Conservation (phyloP, 495 filamentous ascomycete genomes). For the Hypomontagnella monticulosa region DNA sequence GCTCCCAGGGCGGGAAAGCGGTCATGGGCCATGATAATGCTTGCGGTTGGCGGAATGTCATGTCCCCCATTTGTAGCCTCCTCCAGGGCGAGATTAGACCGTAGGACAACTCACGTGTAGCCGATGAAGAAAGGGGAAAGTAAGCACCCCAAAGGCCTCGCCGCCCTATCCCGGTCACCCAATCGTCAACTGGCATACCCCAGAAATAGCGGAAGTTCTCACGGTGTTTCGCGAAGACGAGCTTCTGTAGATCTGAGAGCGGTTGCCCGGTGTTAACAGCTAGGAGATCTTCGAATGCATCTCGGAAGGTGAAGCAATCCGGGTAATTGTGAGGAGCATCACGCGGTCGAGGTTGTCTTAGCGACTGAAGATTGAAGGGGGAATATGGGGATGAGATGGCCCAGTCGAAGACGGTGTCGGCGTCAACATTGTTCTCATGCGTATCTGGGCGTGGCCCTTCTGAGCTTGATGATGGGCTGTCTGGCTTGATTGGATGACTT, state of each 20-base stretch:
- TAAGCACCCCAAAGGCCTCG: slow-evolving; percentile 40
- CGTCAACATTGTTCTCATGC: neutral
- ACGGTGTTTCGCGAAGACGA: slow-evolving; percentile 11
- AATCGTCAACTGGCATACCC: slow-evolving; percentile 27
- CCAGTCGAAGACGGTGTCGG: slow-evolving; percentile 34
- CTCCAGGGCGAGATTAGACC: slow-evolving; percentile 7
- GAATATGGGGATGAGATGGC: slow-evolving; percentile 48
- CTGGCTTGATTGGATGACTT: neutral
- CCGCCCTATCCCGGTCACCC: slow-evolving; percentile 23
- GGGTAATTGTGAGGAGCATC: slow-evolving; percentile 39
- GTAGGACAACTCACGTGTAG: slow-evolving; percentile 12
- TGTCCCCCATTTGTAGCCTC: neutral
- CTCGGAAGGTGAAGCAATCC: slow-evolving; percentile 48
- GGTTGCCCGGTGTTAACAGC: slow-evolving; percentile 40
- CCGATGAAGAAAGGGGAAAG: slow-evolving; percentile 26
- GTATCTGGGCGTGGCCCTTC: neutral
- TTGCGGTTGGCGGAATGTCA: slow-evolving; percentile 10
- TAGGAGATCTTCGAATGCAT: slow-evolving; percentile 57
- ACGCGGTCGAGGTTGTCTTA: slow-evolving; percentile 39
- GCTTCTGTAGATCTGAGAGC: slow-evolving; percentile 18
- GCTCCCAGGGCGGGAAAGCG: slow-evolving; percentile 10
- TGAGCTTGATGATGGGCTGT: neutral
- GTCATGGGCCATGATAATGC: neutral
- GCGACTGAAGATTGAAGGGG: slow-evolving; percentile 46
- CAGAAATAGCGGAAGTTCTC: slow-evolving; percentile 16